phyloP scores from a whole-genome alignment of 129 eudicot genomes.

The Saposhnikovia divaricata region DNA sequence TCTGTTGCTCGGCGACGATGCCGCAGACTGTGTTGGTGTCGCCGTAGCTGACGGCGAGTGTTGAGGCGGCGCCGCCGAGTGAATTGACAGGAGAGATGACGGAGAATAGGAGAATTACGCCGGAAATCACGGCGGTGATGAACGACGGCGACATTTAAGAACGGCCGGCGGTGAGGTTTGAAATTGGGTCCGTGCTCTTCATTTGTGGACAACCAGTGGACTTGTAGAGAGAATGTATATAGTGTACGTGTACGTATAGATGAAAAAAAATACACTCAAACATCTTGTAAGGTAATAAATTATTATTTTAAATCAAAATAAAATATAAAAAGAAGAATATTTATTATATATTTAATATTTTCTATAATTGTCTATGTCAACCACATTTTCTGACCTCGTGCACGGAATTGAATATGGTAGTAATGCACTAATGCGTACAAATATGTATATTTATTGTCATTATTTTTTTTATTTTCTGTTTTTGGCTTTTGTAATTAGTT shows the following conservation, averaged over 20 bases:
- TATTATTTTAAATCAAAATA: not conserved
- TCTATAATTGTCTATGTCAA: not conserved
- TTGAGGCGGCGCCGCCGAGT: constrained; percentile 70
- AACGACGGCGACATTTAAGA: constrained; percentile 47
- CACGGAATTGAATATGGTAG: not conserved
- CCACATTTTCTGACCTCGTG: not conserved
- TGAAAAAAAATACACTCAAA: not conserved
- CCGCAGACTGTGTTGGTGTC: constrained; percentile 64
- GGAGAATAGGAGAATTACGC: constrained; percentile 26
- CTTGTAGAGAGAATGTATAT: constrained; percentile 14
- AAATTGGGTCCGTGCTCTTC: constrained; percentile 22
- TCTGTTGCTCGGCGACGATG: constrained; percentile 52
- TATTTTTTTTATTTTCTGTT: too few species aligned
- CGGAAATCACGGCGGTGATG: constrained; percentile 6
- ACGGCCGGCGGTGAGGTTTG: constrained; percentile 21
- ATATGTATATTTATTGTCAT: too few species aligned
- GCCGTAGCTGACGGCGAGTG: constrained; percentile 69
- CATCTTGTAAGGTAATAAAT: not conserved
- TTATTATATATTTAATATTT: too few species aligned
- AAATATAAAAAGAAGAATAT: too few species aligned
- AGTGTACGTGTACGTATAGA: not conserved
- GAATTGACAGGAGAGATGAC: constrained; percentile 21
- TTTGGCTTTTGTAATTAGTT: not conserved
- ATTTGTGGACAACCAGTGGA: constrained; percentile 8
- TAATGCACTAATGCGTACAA: not conserved